Conservation (phyloP, 345 rosid species). For the Aquilaria sinensis region DNA sequence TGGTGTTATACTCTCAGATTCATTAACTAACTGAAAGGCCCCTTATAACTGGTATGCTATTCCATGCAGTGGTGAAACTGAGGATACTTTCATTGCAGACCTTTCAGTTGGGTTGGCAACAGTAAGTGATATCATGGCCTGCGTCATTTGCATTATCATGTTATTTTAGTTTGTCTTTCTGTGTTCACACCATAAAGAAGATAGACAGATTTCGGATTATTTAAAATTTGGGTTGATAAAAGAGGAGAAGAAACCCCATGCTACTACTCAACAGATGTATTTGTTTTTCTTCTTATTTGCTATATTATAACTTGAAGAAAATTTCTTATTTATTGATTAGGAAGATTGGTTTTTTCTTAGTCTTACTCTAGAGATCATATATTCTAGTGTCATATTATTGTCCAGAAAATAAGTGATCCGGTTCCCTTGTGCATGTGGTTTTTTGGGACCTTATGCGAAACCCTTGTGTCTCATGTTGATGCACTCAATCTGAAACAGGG, state of each 20-base stretch:
- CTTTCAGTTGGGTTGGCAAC: conserved; percentile 51
- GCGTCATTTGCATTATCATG: neutral
- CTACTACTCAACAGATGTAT: too few species aligned
- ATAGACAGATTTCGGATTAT: neutral
- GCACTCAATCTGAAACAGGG: conserved; percentile 28
- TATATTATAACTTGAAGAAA: too few species aligned
- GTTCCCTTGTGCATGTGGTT: neutral
- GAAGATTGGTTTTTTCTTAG: too few species aligned
- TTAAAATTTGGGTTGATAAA: neutral
- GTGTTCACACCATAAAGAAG: neutral
- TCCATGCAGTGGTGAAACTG: conserved; percentile 46
- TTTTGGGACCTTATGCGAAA: neutral
- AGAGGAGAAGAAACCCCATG: too few species aligned
- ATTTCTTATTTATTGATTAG: too few species aligned
- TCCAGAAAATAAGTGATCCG: too few species aligned
- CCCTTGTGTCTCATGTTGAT: neutral
- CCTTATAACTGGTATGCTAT: conserved; percentile 1
- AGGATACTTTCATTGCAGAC: conserved; percentile 58
- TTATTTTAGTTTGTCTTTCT: too few species aligned
- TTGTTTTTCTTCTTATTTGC: too few species aligned
- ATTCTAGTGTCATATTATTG: too few species aligned
- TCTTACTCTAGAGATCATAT: too few species aligned
- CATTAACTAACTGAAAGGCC: too few species aligned
- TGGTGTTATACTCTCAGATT: neutral
- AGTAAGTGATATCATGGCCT: conserved; percentile 18